A percentile compares a stretch with the other conserved stretches of the same genome.
These are phyloP conservation scores for Maudiozyma humilis DNA, from an alignment of 1,139 yeast species.

Conservation along the genomic window DNA sequence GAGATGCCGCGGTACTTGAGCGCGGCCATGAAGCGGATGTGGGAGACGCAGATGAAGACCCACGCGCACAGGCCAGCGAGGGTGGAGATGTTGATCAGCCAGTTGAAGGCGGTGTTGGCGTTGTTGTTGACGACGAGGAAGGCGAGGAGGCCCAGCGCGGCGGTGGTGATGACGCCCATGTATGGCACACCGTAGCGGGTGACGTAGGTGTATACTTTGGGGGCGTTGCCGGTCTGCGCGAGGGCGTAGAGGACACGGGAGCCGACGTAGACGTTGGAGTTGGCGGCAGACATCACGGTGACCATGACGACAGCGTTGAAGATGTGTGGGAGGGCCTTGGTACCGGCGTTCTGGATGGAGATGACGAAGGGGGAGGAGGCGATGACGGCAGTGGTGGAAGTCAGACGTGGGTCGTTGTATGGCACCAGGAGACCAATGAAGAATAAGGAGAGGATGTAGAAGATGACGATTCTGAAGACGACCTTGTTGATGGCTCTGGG, in stretches of 20 bases:
- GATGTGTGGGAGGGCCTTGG: slow-evolving; percentile 58
- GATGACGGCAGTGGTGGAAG: slow-evolving; percentile 34
- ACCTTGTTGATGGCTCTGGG: slow-evolving; percentile 75
- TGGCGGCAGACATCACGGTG: slow-evolving; percentile 71
- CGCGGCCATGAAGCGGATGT: slow-evolving; percentile 56
- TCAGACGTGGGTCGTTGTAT: slow-evolving; percentile 45
- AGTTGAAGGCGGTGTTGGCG: slow-evolving; percentile 68
- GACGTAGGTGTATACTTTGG: slow-evolving; percentile 47
- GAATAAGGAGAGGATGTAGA: slow-evolving; percentile 60
- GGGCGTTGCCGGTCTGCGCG: slow-evolving; percentile 58
- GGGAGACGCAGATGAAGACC: slow-evolving; percentile 59
- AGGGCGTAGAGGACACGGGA: slow-evolving; percentile 68
- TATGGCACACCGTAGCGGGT: slow-evolving; percentile 62
- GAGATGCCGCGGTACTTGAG: slow-evolving; percentile 51
- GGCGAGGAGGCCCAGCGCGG: slow-evolving; percentile 56
- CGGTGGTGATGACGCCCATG: slow-evolving; percentile 48
- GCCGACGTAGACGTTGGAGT: slow-evolving; percentile 71
- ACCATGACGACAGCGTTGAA: slow-evolving; percentile 67
- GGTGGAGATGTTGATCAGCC: slow-evolving; percentile 78
- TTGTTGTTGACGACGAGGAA: slow-evolving; percentile 54
- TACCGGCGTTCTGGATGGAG: slow-evolving; percentile 61
- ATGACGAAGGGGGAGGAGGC: slow-evolving; percentile 73
- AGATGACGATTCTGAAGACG: slow-evolving; percentile 65
- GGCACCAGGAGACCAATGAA: slow-evolving; percentile 71
- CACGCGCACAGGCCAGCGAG: slow-evolving; percentile 69